Base-by-base conservation (phyloP, 495 filamentous ascomycete genomes). In the Neurospora sublineolata region DNA sequence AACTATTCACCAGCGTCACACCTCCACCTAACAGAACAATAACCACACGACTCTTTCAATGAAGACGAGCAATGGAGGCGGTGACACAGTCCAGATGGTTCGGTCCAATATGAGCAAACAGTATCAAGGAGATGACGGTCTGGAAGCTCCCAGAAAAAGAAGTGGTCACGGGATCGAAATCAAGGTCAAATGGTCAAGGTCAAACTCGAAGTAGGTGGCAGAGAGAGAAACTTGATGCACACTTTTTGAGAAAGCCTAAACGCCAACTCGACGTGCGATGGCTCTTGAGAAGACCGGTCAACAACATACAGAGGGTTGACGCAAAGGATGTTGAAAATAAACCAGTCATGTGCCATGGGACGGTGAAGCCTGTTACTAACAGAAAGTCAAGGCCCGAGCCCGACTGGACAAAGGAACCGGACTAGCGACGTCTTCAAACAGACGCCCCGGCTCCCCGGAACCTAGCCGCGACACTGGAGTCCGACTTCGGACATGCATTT, bases 301-400 rank as follows among this genome's bases (percentile, higher is more conserved):
- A 18, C 52, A 18, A 33, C 18, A 60, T 64, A 33, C 27, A 64
- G 52, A 64, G 33, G 27, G 52, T 64, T 64, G 14, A 64, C 27
- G 52, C 52, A 33, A 64, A 64, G 52, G 30, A 64, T 30, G 52
- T 30, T 14, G 27, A 64, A 64, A 64, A 64, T 30, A 64, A 64
- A 1, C 52, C 27, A 68, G 77, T 80, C 78, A 80, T 75, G 77
- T 72, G 78, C 41, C 36, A 69, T 14, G 67, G 44, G 69, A 72
- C 72, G 69, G 68, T 70, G 30, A 12, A 71, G 69, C 72, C 33
- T 75, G 73, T 78, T 78, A 77, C 72, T 79, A 76, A 80, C 44
- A 80, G 75, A 78, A 80, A 76, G 77, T 70, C 68, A 71, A 76
- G 73, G 76, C 72, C 69, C 74, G 72, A 70, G 76, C 70, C 72